Conservation (phyloP, 2,329 filamentous ascomycete species). For the Paradendryphiella salina region DNA sequence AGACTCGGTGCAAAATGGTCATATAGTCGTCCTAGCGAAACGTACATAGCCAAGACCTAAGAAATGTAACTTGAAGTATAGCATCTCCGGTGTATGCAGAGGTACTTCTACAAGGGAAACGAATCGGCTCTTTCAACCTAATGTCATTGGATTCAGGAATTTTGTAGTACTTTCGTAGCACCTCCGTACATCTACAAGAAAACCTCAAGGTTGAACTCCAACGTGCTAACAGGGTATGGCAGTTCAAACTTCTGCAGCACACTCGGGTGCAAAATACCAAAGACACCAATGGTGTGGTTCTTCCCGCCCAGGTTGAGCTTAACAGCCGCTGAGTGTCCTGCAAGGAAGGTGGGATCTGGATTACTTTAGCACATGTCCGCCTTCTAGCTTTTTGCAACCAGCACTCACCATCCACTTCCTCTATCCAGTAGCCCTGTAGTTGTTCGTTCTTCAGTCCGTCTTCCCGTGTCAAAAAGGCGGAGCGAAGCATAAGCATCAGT, state of each 20-base stretch:
- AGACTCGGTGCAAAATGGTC: too few species aligned
- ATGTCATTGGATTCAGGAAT: too few species aligned
- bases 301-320: conserved; percentile 75
- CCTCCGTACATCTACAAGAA: conserved; percentile 64
- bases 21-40: too few species aligned
- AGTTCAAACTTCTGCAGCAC: conserved; percentile 94
- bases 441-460: conserved; percentile 63
- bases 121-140: too few species aligned
- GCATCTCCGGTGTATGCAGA: too few species aligned
- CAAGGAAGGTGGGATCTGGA: conserved; percentile 82
- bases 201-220: conserved; percentile 93
- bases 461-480: conserved; percentile 75
- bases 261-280: conserved; percentile 90
- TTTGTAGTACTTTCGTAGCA: too few species aligned
- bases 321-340: conserved; percentile 84
- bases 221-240: conserved; percentile 86
- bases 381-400: neutral
- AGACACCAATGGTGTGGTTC: conserved; percentile 77
- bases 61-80: too few species aligned
- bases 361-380: conserved; percentile 11
- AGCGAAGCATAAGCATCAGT: conserved; percentile 87
- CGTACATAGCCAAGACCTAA: too few species aligned
- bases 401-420: conserved; percentile 75
- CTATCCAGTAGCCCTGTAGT: conserved; percentile 83
- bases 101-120: too few species aligned